A percentile compares a stretch with the other conserved stretches of the same genome.
phyloP scores from a whole-genome alignment of 495 filamentous ascomycete genomes.

The Aspergillus incahuasiensis region DNA sequence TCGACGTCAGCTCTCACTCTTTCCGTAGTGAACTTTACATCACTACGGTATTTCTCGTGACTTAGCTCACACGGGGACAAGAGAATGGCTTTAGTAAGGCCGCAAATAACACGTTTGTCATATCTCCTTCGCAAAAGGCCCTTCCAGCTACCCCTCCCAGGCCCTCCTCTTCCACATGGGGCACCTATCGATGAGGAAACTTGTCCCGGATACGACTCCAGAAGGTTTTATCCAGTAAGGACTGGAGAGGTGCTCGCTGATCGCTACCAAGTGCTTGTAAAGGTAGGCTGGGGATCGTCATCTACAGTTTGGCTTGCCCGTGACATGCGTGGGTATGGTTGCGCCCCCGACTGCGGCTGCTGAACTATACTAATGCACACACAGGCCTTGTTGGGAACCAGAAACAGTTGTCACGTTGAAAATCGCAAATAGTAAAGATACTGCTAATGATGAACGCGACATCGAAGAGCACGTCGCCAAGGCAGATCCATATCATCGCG shows the following conservation, averaged over 20 bases:
- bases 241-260: conserved; percentile 37
- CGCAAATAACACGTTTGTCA: conserved; percentile 12
- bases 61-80: too few relatives aligned
- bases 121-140: conserved; percentile 28
- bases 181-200: conserved; percentile 34
- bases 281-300: conserved; percentile 39
- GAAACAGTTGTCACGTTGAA: conserved; percentile 40
- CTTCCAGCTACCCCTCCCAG: conserved; percentile 24
- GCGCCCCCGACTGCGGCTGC: conserved; percentile 7
- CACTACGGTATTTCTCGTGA: too few relatives aligned
- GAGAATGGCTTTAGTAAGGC: too few relatives aligned
- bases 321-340: conserved; percentile 28
- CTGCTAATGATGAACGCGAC: conserved; percentile 31
- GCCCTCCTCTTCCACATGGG: conserved; percentile 22
- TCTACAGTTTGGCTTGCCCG: conserved; percentile 40
- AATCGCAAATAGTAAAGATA: conserved; percentile 23
- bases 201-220: conserved; percentile 33
- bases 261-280: conserved; percentile 37
- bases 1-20: too few relatives aligned
- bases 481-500: conserved; percentile 31
- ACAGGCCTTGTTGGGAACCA: conserved; percentile 29
- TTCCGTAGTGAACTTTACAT: too few relatives aligned
- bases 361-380: conserved; percentile 25
- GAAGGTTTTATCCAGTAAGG: conserved; percentile 39
- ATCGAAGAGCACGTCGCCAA: conserved; percentile 28